A percentile compares a stretch with the other conserved stretches of the same genome.
These are phyloP conservation scores for Hypericum androsaemum DNA, from an alignment of 345 rosid species.

Conservation along the genomic window DNA sequence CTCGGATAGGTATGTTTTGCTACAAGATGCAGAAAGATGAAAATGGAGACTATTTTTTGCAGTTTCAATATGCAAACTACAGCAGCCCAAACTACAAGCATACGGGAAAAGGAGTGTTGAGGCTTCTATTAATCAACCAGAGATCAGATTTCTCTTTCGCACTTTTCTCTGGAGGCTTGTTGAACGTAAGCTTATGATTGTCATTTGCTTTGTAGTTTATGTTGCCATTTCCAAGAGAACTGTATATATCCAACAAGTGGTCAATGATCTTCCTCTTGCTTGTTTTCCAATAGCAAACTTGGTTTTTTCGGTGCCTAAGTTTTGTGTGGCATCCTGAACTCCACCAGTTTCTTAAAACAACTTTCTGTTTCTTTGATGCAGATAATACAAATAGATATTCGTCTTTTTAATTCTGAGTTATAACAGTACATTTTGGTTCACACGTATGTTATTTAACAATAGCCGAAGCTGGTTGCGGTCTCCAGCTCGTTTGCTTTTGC, in stretches of 20 bases:
- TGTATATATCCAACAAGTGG: too few relatives aligned
- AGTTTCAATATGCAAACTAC: slow-evolving; percentile 60
- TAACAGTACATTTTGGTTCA: too few relatives aligned
- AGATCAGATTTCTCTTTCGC: slow-evolving; percentile 66
- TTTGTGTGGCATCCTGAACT: too few relatives aligned
- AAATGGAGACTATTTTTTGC: slow-evolving; percentile 12
- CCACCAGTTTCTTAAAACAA: too few relatives aligned
- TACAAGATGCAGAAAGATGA: not conserved
- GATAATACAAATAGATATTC: too few relatives aligned
- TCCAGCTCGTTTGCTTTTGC: not conserved
- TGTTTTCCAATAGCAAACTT: not conserved
- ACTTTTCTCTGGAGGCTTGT: slow-evolving; percentile 49
- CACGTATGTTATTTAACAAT: not conserved
- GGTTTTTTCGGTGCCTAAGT: not conserved
- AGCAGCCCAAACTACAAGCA: slow-evolving; percentile 35
- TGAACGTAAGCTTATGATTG: slow-evolving; percentile 30
- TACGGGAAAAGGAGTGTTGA: slow-evolving; percentile 47
- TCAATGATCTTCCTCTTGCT: not conserved
- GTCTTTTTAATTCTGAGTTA: too few relatives aligned
- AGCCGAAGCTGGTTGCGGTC: slow-evolving; percentile 3
- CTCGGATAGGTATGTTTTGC: slow-evolving; percentile 2
- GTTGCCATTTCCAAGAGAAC: too few relatives aligned
- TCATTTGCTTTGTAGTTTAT: not conserved
- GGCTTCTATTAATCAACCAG: slow-evolving; percentile 65
- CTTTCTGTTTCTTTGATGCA: too few relatives aligned